Percentiles rank a stretch among this genome's conserved stretches.
These are phyloP conservation scores for Hymenoscyphus albidus DNA, from an alignment of 2,329 filamentous ascomycete species.

Conservation along the genomic window DNA sequence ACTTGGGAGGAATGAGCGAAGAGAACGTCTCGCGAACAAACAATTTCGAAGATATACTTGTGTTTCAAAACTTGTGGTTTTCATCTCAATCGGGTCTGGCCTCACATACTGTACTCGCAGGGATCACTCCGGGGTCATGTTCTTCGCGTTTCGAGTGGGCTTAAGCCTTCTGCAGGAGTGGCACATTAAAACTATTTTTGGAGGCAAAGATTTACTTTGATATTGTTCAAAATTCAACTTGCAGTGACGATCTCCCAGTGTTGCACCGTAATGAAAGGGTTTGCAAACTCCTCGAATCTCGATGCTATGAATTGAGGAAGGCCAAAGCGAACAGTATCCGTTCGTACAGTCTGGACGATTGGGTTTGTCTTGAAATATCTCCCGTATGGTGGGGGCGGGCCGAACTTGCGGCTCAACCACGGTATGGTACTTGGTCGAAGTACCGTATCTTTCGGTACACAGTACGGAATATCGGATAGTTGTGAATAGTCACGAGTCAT, in stretches of 20 bases:
- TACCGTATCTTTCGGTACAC: no score
- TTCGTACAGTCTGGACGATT: no score
- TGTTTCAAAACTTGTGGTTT: no score
- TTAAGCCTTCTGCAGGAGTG: background rate
- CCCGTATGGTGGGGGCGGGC: no score
- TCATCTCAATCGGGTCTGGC: background rate
- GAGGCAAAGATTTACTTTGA: background rate
- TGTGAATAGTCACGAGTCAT: background rate
- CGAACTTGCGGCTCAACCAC: no score
- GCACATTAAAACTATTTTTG: background rate
- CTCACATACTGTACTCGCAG: background rate
- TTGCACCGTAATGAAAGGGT: no score
- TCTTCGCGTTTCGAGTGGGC: background rate
- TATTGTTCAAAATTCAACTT: background rate
- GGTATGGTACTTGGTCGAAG: background rate
- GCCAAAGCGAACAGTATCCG: background rate
- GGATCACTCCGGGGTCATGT: background rate
- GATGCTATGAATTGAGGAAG: background rate
- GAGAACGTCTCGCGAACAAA: background rate
- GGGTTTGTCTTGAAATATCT: no score
- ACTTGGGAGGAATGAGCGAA: background rate
- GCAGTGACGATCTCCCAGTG: background rate
- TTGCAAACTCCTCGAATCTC: background rate
- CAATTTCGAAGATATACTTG: background rate
- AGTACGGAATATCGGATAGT: background rate